Evolutionary conservation across 2,329 filamentous ascomycete species (phyloP).

Genomic region (Thielaviopsis musarum): DNA sequence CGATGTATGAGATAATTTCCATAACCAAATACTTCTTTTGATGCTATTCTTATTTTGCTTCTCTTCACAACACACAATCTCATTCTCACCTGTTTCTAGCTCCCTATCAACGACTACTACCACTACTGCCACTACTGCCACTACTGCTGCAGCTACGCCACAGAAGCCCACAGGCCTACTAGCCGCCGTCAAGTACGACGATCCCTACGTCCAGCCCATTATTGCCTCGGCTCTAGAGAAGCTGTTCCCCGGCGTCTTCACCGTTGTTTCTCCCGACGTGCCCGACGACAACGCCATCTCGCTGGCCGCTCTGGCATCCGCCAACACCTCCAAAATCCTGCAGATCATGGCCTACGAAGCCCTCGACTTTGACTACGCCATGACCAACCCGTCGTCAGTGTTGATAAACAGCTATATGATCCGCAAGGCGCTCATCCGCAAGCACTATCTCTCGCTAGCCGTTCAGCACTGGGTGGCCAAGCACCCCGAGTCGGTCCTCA

Average conservation of each 20-base stretch:
- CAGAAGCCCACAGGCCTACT: background rate
- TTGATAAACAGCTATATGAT: conserved; percentile 86
- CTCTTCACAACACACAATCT: background rate
- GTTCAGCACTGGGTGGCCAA: conserved; percentile 77
- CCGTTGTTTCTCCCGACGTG: conserved; percentile 19
- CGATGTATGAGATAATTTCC: background rate
- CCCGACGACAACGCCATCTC: conserved; percentile 19
- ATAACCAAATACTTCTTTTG: no score
- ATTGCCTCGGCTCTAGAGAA: conserved; percentile 55
- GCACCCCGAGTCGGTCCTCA: conserved; percentile 53
- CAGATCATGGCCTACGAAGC: conserved; percentile 78
- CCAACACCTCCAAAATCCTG: conserved; percentile 33
- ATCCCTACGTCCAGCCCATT: conserved; percentile 76
- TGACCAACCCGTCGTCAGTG: conserved; percentile 40
- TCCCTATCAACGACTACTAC: background rate
- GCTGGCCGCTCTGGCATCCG: conserved; percentile 21
- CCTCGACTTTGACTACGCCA: conserved; percentile 65
- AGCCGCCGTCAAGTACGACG: conserved; percentile 44
- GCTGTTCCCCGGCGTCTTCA: conserved; percentile 44
- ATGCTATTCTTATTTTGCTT: background rate
- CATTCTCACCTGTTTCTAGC: background rate
- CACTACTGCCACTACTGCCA: background rate
- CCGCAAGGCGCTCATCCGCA: conserved; percentile 87
- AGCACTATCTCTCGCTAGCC: conserved; percentile 80
- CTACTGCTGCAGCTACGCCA: background rate